Conservation (phyloP, 1,284 basidiomycete species). For the Cutaneotrichosporon cavernicola region DNA sequence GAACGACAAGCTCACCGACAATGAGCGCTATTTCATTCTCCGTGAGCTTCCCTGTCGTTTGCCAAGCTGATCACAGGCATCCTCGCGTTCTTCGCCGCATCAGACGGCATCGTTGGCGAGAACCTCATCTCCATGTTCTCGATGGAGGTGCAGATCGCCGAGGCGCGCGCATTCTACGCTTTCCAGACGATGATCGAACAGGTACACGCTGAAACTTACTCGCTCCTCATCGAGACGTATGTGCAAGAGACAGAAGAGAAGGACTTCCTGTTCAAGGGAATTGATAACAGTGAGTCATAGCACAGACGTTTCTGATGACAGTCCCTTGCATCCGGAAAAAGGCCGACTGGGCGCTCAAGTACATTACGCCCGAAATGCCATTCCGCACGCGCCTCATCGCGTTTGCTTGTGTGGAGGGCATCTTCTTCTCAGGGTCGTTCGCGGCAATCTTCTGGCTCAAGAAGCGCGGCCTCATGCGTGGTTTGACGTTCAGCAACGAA, state of each 20-base stretch:
- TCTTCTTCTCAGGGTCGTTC: conserved; percentile 93
- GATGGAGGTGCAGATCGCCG: conserved; percentile 88
- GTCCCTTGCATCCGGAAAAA: conserved; percentile 73
- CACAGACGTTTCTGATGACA: conserved; percentile 14
- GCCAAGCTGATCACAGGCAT: conserved; percentile 53
- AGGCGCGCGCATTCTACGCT: conserved; percentile 94
- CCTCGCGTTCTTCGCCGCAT: conserved; percentile 93
- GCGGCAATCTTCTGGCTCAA: conserved; percentile 98
- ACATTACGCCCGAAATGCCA: conserved; percentile 78
- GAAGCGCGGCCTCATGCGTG: conserved; percentile 98
- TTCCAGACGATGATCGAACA: conserved; percentile 96
- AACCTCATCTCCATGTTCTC: conserved; percentile 91
- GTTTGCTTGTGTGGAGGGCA: conserved; percentile 94
- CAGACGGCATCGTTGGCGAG: conserved; percentile 92
- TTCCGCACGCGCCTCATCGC: conserved; percentile 88
- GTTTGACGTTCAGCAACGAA: conserved; percentile 92
- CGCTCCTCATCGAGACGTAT: conserved; percentile 61
- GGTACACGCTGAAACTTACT: conserved; percentile 61
- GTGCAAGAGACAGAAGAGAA: conserved; percentile 58
- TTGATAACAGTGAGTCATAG: conserved; percentile 54
- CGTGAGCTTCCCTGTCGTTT: conserved; percentile 55
- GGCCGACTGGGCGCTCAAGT: conserved; percentile 88
- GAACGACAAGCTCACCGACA: conserved; percentile 80
- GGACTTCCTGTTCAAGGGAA: conserved; percentile 58
- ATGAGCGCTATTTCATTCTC: conserved; percentile 89